Evolutionary conservation across 148 eudicot species (phyloP), one percentile per base, ranked within the genome.

Genomic region (Euryodendron excelsum): DNA sequence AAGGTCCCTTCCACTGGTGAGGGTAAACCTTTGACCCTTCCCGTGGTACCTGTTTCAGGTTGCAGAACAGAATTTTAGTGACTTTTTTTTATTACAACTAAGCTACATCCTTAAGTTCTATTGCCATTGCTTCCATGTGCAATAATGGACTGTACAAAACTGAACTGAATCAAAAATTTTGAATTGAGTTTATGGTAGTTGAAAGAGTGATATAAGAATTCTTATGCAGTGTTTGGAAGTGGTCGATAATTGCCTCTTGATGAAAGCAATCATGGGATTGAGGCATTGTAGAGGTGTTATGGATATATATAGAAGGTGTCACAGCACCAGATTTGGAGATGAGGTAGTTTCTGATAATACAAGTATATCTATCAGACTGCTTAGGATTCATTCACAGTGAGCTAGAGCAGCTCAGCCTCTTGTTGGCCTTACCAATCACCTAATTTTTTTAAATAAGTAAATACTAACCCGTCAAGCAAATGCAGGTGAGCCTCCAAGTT

Each of bases 391-490:
- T 47, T 25, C 10, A 71, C n/a, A n/a, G 12, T 44, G 17, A 71
- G 12, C 30, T 71, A 0, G 8, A 5, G 17, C 13, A 10, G 13
- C 13, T 21, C 58, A 47, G 20, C 73, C 9, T 58, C 13, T 25
- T 25, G 31, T 10, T 25, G 5, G 3, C 23, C n/a, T 7, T 39
- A 9, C 18, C 14, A 45, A 47, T 41, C 45, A 41, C 4, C 45
- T 41, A n/a, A n/a, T n/a, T n/a, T n/a, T n/a, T n/a, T n/a, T n/a
- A 55, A 8, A 48, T 7, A 13, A 25, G 10, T 45, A 53, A 80
- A 28, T 75, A 72, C 85, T 82, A 66, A 85, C 88, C 88, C 86
- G 44, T 86, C 85, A 23, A 86, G 73, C 72, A 86, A 76, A 73
- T 86, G 88, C 52, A 86, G 75, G 50, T 28, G 80, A 33, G 77